Conservation (phyloP, 2,329 filamentous ascomycete genomes). For the Cytospora piceae region DNA sequence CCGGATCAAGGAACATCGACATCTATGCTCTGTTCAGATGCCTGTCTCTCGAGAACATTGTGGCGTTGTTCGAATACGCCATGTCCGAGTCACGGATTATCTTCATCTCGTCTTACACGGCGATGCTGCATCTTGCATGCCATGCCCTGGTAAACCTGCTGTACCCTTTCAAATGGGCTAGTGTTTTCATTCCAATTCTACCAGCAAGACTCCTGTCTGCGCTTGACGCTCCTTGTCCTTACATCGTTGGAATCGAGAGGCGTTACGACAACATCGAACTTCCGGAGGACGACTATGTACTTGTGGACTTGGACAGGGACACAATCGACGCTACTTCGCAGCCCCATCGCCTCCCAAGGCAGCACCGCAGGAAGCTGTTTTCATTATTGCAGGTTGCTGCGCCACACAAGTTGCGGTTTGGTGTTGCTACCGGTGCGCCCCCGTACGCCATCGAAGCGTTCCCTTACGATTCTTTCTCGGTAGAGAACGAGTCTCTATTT, state of each 20-base stretch:
- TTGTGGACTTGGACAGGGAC: conserved; percentile 92
- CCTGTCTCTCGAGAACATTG: conserved; percentile 87
- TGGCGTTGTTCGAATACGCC: conserved; percentile 90
- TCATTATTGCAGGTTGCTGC: conserved; percentile 88
- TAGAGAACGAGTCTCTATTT: conserved; percentile 82
- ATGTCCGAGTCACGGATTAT: conserved; percentile 95
- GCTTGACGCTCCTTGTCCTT: conserved; percentile 92
- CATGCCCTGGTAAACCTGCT: conserved; percentile 83
- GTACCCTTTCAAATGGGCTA: conserved; percentile 91
- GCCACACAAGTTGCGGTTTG: conserved; percentile 84
- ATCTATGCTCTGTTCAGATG: conserved; percentile 91
- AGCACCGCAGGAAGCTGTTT: conserved; percentile 86
- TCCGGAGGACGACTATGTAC: conserved; percentile 92
- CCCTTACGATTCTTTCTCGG: conserved; percentile 86
- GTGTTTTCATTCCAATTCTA: conserved; percentile 90
- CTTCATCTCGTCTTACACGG: conserved; percentile 90
- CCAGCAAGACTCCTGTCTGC: conserved; percentile 87
- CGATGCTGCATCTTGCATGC: conserved; percentile 93
- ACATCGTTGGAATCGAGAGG: conserved; percentile 94
- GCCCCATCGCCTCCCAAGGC: conserved; percentile 80
- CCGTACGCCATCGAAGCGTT: conserved; percentile 92
- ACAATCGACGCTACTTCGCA: conserved; percentile 82
- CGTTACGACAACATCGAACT: conserved; percentile 85
- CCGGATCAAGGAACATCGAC: conserved; percentile 87
- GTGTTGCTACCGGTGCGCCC: conserved; percentile 85